Conservation (phyloP, 768 basidiomycete genomes). For the Candolleomyces aberdarensis region DNA sequence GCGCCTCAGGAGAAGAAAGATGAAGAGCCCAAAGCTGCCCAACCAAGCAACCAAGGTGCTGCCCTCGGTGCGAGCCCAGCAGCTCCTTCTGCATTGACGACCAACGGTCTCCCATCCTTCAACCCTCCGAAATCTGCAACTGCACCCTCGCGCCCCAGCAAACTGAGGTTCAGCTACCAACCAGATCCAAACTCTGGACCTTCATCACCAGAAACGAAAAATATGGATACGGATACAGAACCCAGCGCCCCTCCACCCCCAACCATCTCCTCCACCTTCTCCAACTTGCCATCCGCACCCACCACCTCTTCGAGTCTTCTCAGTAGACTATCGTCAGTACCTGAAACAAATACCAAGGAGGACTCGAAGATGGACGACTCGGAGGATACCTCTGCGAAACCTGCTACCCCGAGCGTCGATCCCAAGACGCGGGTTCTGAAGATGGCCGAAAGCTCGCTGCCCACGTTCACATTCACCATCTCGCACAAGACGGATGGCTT, state of each 20-base stretch:
- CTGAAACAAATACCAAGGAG: background rate
- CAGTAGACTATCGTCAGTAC: background rate
- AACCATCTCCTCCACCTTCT: constrained; percentile 6
- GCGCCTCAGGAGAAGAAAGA: background rate
- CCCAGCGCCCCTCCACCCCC: constrained; percentile 12
- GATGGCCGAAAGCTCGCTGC: constrained; percentile 27
- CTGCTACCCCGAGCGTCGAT: background rate
- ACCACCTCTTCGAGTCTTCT: constrained; percentile 8
- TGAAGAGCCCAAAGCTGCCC: background rate
- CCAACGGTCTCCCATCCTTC: background rate
- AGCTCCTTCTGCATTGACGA: background rate
- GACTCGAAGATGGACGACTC: background rate
- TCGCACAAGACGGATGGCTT: constrained; percentile 11
- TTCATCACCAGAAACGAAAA: constrained; percentile 21
- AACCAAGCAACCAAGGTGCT: constrained; percentile 16
- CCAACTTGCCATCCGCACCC: constrained; percentile 5
- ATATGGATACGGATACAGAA: constrained; percentile 4
- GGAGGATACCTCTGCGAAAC: background rate
- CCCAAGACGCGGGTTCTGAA: constrained; percentile 25
- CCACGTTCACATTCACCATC: constrained; percentile 32
- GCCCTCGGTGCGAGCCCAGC: background rate
- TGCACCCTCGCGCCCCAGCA: constrained; percentile 75
- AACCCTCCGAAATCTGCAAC: constrained; percentile 27
- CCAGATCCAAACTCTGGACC: constrained; percentile 40
- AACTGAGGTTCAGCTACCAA: constrained; percentile 70